Evolutionary conservation across 2,329 filamentous ascomycete species (phyloP).

Genomic region (Ascochyta clinopodiicola): DNA sequence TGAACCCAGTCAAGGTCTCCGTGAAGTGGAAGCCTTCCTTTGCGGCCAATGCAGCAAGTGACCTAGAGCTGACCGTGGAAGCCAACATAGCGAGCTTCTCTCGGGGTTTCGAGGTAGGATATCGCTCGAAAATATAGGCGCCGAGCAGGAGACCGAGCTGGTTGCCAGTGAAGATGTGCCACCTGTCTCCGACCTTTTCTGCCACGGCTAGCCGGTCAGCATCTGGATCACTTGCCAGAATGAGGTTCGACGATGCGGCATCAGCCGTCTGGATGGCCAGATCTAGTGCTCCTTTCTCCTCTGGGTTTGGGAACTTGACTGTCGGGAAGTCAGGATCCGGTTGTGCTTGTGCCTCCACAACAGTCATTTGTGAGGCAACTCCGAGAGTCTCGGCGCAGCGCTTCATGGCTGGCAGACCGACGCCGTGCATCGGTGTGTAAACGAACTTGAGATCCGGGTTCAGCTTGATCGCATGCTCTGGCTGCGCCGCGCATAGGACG

Average conservation of each 20-base stretch:
- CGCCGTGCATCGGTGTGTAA: conserved; percentile 65
- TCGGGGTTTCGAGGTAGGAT: conserved; percentile 41
- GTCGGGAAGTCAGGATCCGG: conserved; percentile 70
- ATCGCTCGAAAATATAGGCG: conserved; percentile 61
- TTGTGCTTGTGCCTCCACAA: conserved; percentile 59
- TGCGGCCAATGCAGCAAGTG: conserved; percentile 64
- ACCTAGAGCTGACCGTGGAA: conserved; percentile 69
- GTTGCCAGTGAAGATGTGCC: conserved; percentile 70
- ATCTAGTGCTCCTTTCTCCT: conserved; percentile 68
- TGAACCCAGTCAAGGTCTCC: conserved; percentile 71
- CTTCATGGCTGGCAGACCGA: conserved; percentile 58
- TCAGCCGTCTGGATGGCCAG: conserved; percentile 64
- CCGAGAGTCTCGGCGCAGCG: conserved; percentile 49
- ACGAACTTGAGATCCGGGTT: conserved; percentile 53
- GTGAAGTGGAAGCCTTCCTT: conserved; percentile 63
- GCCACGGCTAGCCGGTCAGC: conserved; percentile 69
- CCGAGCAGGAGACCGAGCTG: conserved; percentile 68
- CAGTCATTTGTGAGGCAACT: conserved; percentile 53
- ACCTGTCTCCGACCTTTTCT: conserved; percentile 62
- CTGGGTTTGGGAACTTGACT: conserved; percentile 69
- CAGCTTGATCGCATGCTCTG: conserved; percentile 31
- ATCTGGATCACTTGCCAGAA: conserved; percentile 70
- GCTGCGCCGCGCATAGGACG: conserved; percentile 50
- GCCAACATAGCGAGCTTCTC: conserved; percentile 63
- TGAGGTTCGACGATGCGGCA: conserved; percentile 55